Evolutionary conservation across 2,329 filamentous ascomycete species (phyloP).

Genomic region (Hyphodiscus sp.): DNA sequence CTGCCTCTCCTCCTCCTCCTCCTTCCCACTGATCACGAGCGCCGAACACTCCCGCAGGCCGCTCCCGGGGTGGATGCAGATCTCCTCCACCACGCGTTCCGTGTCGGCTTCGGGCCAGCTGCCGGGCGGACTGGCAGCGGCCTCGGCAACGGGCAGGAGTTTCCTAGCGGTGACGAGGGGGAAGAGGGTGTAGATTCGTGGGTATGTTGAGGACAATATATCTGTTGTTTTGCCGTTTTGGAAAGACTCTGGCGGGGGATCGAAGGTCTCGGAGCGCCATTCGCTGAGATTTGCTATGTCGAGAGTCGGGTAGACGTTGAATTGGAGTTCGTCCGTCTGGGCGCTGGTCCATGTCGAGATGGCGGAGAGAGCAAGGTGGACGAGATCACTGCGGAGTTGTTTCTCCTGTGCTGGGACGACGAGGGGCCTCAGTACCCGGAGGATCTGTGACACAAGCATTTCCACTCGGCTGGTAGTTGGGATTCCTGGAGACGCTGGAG

Average conservation of each 20-base stretch:
- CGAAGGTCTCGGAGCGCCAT: conserved; percentile 12
- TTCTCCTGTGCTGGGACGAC: not conserved
- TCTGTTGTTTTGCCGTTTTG: not conserved
- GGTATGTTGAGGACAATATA: conserved; percentile 1
- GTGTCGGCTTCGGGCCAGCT: conserved; percentile 2
- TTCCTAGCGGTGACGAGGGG: conserved; percentile 7
- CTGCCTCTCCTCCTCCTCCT: conserved; percentile 7
- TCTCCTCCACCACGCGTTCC: conserved; percentile 3
- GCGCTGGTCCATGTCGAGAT: conserved; percentile 11
- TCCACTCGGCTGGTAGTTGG: conserved; percentile 2
- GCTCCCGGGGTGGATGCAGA: conserved; percentile 9
- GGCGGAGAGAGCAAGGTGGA: conserved; percentile 8
- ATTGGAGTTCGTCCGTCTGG: conserved; percentile 9
- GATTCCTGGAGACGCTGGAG: not conserved
- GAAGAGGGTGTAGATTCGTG: conserved; percentile 13
- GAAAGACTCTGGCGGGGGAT: not conserved
- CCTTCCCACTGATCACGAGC: conserved; percentile 9
- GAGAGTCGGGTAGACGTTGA: conserved; percentile 7
- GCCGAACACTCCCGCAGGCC: conserved; percentile 12
- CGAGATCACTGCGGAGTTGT: conserved; percentile 5
- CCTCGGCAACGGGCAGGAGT: not conserved
- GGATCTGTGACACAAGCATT: conserved; percentile 6
- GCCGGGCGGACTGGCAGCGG: conserved; percentile 3
- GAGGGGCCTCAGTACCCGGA: conserved; percentile 5
- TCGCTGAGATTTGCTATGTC: conserved; percentile 5